Base-by-base conservation (phyloP, 2,329 filamentous ascomycete genomes). In the Ceratocystis destructans region DNA sequence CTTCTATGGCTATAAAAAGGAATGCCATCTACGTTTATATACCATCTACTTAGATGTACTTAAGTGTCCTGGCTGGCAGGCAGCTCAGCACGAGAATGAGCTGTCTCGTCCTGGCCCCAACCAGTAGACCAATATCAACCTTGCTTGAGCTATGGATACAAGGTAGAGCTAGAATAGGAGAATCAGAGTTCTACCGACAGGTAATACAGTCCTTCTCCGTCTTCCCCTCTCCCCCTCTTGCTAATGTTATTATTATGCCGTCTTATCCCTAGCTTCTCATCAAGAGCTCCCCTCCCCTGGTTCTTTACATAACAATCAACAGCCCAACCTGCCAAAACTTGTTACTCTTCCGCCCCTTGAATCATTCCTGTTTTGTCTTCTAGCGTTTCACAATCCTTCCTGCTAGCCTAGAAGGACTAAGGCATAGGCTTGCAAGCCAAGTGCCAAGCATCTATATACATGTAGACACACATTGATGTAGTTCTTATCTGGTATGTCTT, bases 351-450 rank as follows among this genome's bases (percentile, higher is more conserved):
- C 20, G 33, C 41, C 41, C 33, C 59, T 62, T 6, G 41, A 62
- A 62, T 62, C 59, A 44, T 33, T 45, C 33, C 59, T 25, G 5
- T 44, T 17, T 10, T 45, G n/a, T 44, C 20, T 25, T 62, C 33
- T 62, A 8, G 59, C 20, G 59, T 62, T 62, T 62, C 33, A 62
- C 59, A 62, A 62, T 22, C 33, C 59, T 62, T 62, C 59, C 59
- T 62, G 15, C 33, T 8, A 45, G 33, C 20, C 17, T 12, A 62
- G 53, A 3, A 48, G 46, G 20, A n/a, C 53, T 5, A 5, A 57
- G 22, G 53, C 12, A 15, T 17, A 5, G 17, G 15, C 17, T 6
- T 33, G 4, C 53, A 57, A 7, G 25, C 48, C 37, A 41, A 41
- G 12, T 41, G 37, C 37, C 37, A 41, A 41, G 37, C 12, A 4